Base-by-base conservation (phyloP, 2,329 filamentous ascomycete genomes). In the Cordyceps cateniannulata region DNA sequence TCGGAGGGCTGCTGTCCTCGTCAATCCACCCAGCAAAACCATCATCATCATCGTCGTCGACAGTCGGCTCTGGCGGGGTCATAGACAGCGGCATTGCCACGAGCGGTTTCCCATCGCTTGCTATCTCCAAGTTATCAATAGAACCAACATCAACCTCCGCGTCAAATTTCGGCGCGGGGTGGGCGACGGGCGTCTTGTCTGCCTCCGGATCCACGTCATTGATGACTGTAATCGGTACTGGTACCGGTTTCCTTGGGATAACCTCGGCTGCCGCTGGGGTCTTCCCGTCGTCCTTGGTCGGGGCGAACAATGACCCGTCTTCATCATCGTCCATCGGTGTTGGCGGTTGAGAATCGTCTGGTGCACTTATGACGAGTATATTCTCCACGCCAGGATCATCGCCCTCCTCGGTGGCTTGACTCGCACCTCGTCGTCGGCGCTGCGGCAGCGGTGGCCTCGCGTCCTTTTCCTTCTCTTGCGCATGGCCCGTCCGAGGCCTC, bases 331-430 rank as follows among this genome's bases (percentile, higher is more conserved):
- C 71, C 6, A 74, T 65, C 1, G 84, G 83, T 5, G 81, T 83
- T 2, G 75, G 75, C 2, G 84, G 83, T 62, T 84, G 80, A 4
- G 85, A 89, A 63, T 88, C 85, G 12, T 76, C 75, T 1, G 86
- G 87, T 1, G 86, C 86, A 62, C 83, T 82, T 14, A 90, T 85
- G 18, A 90, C 82, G 5, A 90, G 76, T 45, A 90, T 71, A 9
- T 76, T 78, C 62, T 86, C 82, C 7, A 79, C 78, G 1, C 69
- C 69, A 7, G 71, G 68, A 27, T 69, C 69, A 1, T 69, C 69
- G 8, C 72, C 69, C 10, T 75, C 73, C 6, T 20, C 40, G n/a
- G 69, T 66, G 12, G 73, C 70, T 16, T 77, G 68, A 40, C 70
- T 71, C 72, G 35, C 48, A 27, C 42, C 16, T 24, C 71, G 67